phyloP scores from a whole-genome alignment of 768 basidiomycete genomes.

The Lactarius hatsudake region DNA sequence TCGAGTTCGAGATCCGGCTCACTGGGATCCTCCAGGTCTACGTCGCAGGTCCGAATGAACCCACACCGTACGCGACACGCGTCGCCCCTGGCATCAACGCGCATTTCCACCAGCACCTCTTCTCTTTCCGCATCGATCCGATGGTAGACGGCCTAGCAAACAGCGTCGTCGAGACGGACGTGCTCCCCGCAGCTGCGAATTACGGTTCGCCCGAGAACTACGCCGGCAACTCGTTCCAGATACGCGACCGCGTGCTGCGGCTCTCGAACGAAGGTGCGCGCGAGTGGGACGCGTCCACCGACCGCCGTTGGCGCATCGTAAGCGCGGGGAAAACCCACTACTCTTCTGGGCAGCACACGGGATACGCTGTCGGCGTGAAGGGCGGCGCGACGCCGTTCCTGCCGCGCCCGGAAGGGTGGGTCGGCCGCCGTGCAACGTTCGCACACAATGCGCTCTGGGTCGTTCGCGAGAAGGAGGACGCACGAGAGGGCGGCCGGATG shows the following conservation, averaged over 20 bases:
- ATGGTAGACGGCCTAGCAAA: slow-evolving; percentile 89
- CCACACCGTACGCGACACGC: slow-evolving; percentile 63
- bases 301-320: slow-evolving; percentile 81
- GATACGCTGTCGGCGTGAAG: slow-evolving; percentile 70
- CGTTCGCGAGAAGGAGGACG: slow-evolving; percentile 66
- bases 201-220: slow-evolving; percentile 78
- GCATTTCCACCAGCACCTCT: slow-evolving; percentile 84
- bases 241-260: slow-evolving; percentile 57
- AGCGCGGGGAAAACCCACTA: slow-evolving; percentile 71
- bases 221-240: slow-evolving; percentile 81
- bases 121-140: slow-evolving; percentile 77
- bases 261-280: slow-evolving; percentile 58
- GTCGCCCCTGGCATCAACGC: slow-evolving; percentile 82
- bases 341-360: slow-evolving; percentile 61
- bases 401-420: slow-evolving; percentile 63
- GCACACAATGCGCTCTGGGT: slow-evolving; percentile 78
- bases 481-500: slow-evolving; percentile 61
- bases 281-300: slow-evolving; percentile 59
- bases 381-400: slow-evolving; percentile 67
- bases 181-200: slow-evolving; percentile 56
- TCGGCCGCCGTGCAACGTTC: slow-evolving; percentile 71
- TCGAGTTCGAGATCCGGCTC: slow-evolving; percentile 81
- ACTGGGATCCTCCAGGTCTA: slow-evolving; percentile 85
- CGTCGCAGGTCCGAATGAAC: slow-evolving; percentile 56
- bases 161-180: slow-evolving; percentile 79